Evolutionary conservation across 495 filamentous ascomycete genomes (phyloP), one percentile per base, ranked within the genome.

Genomic region (Chaetomium tenue): DNA sequence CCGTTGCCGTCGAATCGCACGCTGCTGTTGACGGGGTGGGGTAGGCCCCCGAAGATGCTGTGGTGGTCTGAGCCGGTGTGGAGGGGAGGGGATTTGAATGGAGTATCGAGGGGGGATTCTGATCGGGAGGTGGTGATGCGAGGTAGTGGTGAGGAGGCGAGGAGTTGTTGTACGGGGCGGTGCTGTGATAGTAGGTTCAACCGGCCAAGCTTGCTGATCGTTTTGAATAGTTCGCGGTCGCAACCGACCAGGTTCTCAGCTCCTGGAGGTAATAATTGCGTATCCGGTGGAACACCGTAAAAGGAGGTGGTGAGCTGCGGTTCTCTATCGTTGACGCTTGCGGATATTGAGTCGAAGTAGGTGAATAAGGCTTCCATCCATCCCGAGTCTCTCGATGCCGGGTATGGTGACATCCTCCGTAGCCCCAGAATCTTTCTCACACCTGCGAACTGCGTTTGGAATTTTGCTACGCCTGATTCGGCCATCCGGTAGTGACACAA

Each of bases 281-380:
- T 90, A 60, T 92, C 89, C 25, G 91, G 84, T 26, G 86, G 81
- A 3, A 86, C 82, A 26, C 82, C 80, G 39, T 87, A 86, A 68
- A 81, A 80, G 20, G 75, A 82, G 16, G 87, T 88, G 61, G 87
- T 87, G 30, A 98, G 83, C 71, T 96, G 91, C n/a, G 89, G 85
- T 73, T 97, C 93, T 61, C 93, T 86, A 72, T 97, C 90, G 69
- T 97, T 97, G 63, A 96, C 89, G 54, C 90, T 91, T 30, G 91
- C 90, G 0, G 91, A 92, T 79, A 97, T 89, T n/a, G 91, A 92
- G 73, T 97, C 93, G 68, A 95, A 91, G 85, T 92, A 97, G 18
- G 92, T 94, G 71, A 97, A 97, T 71, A 97, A 87, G n/a, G 91
- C 88, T 64, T 96, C 91, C 80, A 97, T 92, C 93, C 93, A 98